A percentile compares a stretch with the other conserved stretches of the same genome.
Evolutionary conservation across 1,284 basidiomycete species (phyloP).

Genomic region (Ustilago crameri): DNA sequence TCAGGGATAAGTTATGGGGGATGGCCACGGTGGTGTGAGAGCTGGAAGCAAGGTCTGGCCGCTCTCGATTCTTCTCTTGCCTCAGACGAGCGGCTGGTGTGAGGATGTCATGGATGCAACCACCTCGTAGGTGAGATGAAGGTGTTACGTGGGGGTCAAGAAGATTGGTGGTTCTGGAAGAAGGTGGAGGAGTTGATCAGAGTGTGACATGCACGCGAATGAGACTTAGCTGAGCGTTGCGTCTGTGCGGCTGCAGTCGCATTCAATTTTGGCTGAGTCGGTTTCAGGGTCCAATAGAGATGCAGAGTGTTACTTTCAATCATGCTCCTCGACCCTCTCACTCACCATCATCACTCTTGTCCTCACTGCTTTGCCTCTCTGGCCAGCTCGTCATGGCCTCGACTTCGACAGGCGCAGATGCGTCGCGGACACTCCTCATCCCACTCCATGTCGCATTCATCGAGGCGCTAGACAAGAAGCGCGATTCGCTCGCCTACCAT

Average conservation of each 20-base stretch:
- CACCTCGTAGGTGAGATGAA: neutral
- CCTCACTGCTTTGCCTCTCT: no score
- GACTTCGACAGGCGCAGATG: slow-evolving; percentile 3
- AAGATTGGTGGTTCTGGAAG: neutral
- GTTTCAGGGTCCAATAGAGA: slow-evolving; percentile 23
- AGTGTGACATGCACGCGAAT: slow-evolving; percentile 8
- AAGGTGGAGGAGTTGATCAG: slow-evolving; percentile 8
- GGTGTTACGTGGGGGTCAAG: neutral
- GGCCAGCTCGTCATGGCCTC: neutral
- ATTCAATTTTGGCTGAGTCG: slow-evolving; percentile 16
- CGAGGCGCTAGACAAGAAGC: slow-evolving; percentile 50
- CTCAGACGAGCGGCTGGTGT: neutral
- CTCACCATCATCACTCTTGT: neutral
- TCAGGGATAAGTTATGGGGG: neutral
- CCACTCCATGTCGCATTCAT: slow-evolving; percentile 44
- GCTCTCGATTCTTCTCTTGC: no score
- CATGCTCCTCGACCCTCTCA: neutral
- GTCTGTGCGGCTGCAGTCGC: slow-evolving; percentile 1
- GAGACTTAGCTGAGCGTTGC: slow-evolving; percentile 3
- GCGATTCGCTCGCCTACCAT: slow-evolving; percentile 76
- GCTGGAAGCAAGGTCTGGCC: no score
- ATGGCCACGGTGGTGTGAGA: neutral
- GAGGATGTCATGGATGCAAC: neutral
- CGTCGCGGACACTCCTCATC: slow-evolving; percentile 27
- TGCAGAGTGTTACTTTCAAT: slow-evolving; percentile 26